A percentile compares a stretch with the other conserved stretches of the same genome.
Conservation (phyloP, 2,329 filamentous ascomycete genomes). For the Ilyonectria destructans region DNA sequence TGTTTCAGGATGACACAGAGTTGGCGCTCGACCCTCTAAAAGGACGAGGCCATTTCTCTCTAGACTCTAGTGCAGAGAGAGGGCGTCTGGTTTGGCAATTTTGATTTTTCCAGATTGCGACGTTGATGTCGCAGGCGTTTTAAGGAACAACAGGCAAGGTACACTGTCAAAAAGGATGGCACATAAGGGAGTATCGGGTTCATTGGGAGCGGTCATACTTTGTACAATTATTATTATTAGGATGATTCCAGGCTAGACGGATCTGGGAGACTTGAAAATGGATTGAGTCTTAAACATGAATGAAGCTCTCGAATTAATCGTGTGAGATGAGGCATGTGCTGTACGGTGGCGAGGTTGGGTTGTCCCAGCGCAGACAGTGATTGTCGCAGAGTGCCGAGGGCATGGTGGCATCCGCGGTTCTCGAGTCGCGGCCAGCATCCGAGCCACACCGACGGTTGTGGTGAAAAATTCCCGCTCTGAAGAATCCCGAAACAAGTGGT, state of each 20-base stretch:
- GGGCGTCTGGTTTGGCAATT: slow-evolving; percentile 29
- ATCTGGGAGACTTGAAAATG: slow-evolving; percentile 27
- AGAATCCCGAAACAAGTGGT: slow-evolving; percentile 33
- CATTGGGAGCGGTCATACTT: slow-evolving; percentile 9
- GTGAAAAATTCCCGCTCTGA: slow-evolving; percentile 26
- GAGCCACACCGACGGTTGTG: slow-evolving; percentile 25
- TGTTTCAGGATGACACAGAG: slow-evolving; percentile 40
- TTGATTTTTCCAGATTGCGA: slow-evolving; percentile 42
- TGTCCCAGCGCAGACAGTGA: slow-evolving; percentile 11
- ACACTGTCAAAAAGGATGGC: slow-evolving; percentile 31
- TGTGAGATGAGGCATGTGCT: slow-evolving; percentile 8
- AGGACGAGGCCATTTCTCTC: slow-evolving; percentile 17
- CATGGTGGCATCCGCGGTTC: slow-evolving; percentile 36
- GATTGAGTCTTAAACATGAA: slow-evolving; percentile 17
- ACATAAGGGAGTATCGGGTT: slow-evolving; percentile 23
- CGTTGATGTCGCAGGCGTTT: slow-evolving; percentile 51
- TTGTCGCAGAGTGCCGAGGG: slow-evolving; percentile 36
- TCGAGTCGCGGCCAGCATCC: slow-evolving; percentile 26
- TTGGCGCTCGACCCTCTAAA: slow-evolving; percentile 30
- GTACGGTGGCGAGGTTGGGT: not conserved
- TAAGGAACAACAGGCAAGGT: slow-evolving; percentile 32
- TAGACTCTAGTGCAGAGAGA: slow-evolving; percentile 37
- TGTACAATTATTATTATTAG: slow-evolving; percentile 25
- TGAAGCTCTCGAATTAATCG: not conserved
- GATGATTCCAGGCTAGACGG: slow-evolving; percentile 12